Base-by-base conservation (phyloP, 495 filamentous ascomycete genomes). In the Penicillium taxi region DNA sequence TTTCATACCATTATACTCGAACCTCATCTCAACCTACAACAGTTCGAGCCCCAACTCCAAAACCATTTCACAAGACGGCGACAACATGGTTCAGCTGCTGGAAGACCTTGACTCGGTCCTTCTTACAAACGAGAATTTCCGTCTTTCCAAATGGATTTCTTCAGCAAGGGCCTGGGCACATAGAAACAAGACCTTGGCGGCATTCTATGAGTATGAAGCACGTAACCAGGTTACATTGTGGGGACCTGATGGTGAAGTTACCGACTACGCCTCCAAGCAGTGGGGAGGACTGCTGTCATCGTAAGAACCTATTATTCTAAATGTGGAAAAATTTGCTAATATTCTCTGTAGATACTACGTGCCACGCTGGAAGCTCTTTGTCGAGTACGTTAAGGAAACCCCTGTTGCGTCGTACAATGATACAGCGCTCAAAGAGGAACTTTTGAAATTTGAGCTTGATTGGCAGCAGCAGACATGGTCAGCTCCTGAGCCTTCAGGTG, bases 201-300 rank as follows among this genome's bases (percentile, higher is more conserved):
- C 59, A 11, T 73, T 65, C 42, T 56, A 63, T 36, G 69, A 71
- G 38, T 73, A 71, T 41, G 55, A 74, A 25, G 71, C 71, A 6
- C 61, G 66, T 28, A 73, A 74, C 38, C 70, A 74, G 39, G 62
- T 74, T 35, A 74, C 71, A 9, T 55, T 73, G 3, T 76, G 70
- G 70, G 72, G 72, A 0, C 72, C 70, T 1, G 45, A 44, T 2
- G 67, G 70, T 8, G 47, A 76, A 44, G 70, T 74, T 17, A 55
- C 42, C 17, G 71, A 74, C 44, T 74, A 74, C 40, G 68, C 68
- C 2, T 65, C 59, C 0, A 73, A 73, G 40, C 46, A 49, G 24
- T 76, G 70, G 71, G 58, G 57, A 25, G 70, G 70, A 5, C 44
- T 76, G 2, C 58, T 74, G 1, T 55, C 51, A 1, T 58, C 58